phyloP scores from a whole-genome alignment of 2,329 filamentous ascomycete species.

The Sporothrix mexicana region DNA sequence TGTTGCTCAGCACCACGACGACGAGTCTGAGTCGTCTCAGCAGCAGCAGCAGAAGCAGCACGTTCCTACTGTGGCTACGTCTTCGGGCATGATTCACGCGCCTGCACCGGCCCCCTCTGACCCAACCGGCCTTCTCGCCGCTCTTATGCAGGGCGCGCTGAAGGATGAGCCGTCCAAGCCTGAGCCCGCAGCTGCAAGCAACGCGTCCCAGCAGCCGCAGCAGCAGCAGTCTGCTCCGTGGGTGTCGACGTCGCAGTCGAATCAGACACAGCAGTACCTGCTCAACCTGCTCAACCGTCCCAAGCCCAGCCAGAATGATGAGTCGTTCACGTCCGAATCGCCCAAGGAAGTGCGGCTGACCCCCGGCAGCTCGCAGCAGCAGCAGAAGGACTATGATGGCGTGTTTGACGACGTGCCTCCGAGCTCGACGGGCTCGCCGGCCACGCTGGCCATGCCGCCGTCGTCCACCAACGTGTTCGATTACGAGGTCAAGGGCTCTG shows the following conservation, averaged over 20 bases:
- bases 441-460: constrained; percentile 29
- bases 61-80: constrained; percentile 40
- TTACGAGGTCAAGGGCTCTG: constrained; percentile 31
- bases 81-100: constrained; percentile 56
- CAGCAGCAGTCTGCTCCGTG: constrained; percentile 46
- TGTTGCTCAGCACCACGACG: constrained; percentile 26
- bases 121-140: constrained; percentile 63
- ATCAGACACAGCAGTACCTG: constrained; percentile 82
- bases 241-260: constrained; percentile 58
- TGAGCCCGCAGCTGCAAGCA: constrained; percentile 34
- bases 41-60: constrained; percentile 20
- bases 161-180: constrained; percentile 49
- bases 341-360: constrained; percentile 49
- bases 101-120: constrained; percentile 63
- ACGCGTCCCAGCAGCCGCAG: constrained; percentile 36
- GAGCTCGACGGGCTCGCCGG: constrained; percentile 29
- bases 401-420: constrained; percentile 21
- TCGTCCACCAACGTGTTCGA: constrained; percentile 32
- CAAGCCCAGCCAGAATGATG: constrained; percentile 67
- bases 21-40: constrained; percentile 38
- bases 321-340: constrained; percentile 50
- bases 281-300: constrained; percentile 84
- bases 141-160: constrained; percentile 63
- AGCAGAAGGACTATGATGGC: constrained; percentile 33
- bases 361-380: constrained; percentile 34